Base-by-base conservation (phyloP, 257 asterid genomes). In the Plantago major region DNA sequence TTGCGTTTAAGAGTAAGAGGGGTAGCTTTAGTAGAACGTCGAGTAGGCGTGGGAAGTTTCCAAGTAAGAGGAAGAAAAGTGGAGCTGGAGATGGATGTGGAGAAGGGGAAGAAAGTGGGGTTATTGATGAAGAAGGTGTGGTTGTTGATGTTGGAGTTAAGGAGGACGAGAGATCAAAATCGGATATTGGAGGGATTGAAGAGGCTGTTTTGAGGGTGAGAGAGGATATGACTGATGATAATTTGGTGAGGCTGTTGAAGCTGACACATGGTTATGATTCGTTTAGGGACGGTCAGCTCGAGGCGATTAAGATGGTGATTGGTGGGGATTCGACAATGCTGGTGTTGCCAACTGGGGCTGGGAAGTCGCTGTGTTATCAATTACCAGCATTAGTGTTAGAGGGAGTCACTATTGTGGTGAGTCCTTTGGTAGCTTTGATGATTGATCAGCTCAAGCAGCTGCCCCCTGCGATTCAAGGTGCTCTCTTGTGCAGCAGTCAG, bases 351-450 rank as follows among this genome's bases (percentile, higher is more conserved):
- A 92, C 99, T 3, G 99, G 99, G 7, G 88, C 96, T 10, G 99
- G 97, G 11, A 92, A 92, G 78, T 84, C 97, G 0, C 68, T 92
- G 45, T 92, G 97, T 73, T 89, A 89, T 75, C 99, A 92, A 73
- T 74, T 92, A 66, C 90, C 96, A 3, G 93, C 99, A 4, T 46
- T 92, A 68, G 81, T 89, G 58, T 71, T 92, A 42, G 86, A 82
- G 18, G 99, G 99, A 64, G 55, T 83, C 65, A 89, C 96, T 0
- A 78, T 92, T 33, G 99, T 92, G 45, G 86, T 89, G 47, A 89
- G 99, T 73, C 99, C 99, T 67, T 78, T 92, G 67, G 83, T 92
- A 43, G 88, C 99, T 62, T 82, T 92, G 84, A 92, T 92, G 97
- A 81, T 89, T 65, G 99, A 89, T 87, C 99, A 92, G 76, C 90